A percentile compares a stretch with the other conserved stretches of the same genome.
Evolutionary conservation across 352 stramenopile species (phyloP).

Genomic region (Plasmopara muralis): DNA sequence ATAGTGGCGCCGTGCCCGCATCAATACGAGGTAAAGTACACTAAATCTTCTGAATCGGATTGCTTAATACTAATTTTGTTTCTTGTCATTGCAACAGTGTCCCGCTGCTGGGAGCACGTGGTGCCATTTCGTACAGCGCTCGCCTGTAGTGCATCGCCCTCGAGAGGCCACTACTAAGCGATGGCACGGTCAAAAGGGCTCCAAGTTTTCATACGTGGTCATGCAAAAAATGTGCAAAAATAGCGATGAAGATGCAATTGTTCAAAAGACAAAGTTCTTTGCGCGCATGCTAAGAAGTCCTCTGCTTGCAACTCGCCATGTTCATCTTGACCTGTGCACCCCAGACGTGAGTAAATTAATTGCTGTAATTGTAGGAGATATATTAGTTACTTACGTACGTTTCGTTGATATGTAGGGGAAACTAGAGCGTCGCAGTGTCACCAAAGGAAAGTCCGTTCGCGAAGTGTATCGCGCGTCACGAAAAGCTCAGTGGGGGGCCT

Average conservation of each 20-base stretch:
- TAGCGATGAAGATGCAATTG: slow-evolving; percentile 18
- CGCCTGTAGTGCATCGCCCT: slow-evolving; percentile 62
- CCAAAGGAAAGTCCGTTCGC: slow-evolving; percentile 61
- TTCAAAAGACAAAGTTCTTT: slow-evolving; percentile 26
- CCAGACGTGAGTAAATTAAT: slow-evolving; percentile 34
- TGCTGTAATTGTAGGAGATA: too few relatives aligned
- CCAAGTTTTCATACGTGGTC: slow-evolving; percentile 84
- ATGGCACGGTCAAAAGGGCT: slow-evolving; percentile 77
- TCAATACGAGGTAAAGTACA: slow-evolving; percentile 43
- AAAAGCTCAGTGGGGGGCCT: slow-evolving; percentile 76
- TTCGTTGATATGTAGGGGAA: slow-evolving; percentile 35
- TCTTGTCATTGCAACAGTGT: slow-evolving; percentile 32
- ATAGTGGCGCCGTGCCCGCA: slow-evolving; percentile 77
- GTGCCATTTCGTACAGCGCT: slow-evolving; percentile 84
- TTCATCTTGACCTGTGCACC: slow-evolving; percentile 78
- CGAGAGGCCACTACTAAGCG: slow-evolving; percentile 70
- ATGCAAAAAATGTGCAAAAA: slow-evolving; percentile 54
- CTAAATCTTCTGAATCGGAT: too few relatives aligned
- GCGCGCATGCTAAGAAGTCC: slow-evolving; percentile 64
- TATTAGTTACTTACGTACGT: not conserved
- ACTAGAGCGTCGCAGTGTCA: slow-evolving; percentile 72
- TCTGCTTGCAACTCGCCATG: slow-evolving; percentile 67
- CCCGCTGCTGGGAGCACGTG: slow-evolving; percentile 62
- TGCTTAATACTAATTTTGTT: slow-evolving; percentile 1
- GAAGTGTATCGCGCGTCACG: slow-evolving; percentile 77